Evolutionary conservation across 2,329 filamentous ascomycete species (phyloP).

Genomic region (Didymella exigua): DNA sequence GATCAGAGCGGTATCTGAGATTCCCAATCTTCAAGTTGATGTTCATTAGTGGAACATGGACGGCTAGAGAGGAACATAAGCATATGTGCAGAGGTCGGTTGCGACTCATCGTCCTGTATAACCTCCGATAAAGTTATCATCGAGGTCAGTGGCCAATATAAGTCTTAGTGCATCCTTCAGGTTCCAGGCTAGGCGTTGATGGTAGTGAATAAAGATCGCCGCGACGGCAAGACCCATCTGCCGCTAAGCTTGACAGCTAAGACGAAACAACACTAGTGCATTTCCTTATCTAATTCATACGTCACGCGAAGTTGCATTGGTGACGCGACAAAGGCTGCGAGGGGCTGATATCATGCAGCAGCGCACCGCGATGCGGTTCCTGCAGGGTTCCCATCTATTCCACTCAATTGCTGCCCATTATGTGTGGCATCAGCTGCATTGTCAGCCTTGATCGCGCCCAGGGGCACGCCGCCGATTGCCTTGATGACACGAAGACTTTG

Average conservation of each 20-base stretch:
- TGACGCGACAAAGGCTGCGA: conserved; percentile 7
- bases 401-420: neutral
- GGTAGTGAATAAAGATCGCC: conserved; percentile 3
- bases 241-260: neutral
- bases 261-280: neutral
- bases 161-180: neutral
- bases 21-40: neutral
- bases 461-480: neutral
- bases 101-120: neutral
- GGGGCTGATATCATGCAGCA: neutral
- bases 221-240: neutral
- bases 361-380: neutral
- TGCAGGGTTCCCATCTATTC: conserved; percentile 1
- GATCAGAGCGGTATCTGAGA: neutral
- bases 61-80: neutral
- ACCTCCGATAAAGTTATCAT: neutral
- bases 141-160: neutral
- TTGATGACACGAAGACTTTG: conserved; percentile 4
- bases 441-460: conserved; percentile 10
- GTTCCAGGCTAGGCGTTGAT: neutral
- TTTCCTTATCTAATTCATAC: conserved; percentile 11
- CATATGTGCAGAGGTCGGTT: neutral
- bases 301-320: conserved; percentile 11
- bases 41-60: neutral
- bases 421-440: conserved; percentile 17